These are phyloP conservation scores for Paramyrothecium sp. DNA, from an alignment of 2,329 filamentous ascomycete species.

Conservation along the genomic window DNA sequence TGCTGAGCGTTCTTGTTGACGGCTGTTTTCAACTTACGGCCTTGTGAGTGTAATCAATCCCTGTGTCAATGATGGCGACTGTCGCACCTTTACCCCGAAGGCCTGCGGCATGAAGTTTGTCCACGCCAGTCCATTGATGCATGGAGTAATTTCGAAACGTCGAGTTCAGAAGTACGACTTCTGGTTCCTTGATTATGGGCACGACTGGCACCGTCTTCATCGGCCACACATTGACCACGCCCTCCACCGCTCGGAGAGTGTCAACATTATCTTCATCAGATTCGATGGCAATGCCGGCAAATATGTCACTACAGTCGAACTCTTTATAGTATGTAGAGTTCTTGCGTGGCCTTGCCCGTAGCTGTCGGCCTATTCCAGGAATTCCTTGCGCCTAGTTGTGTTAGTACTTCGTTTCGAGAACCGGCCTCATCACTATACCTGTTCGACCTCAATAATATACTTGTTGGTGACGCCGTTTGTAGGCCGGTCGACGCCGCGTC, in stretches of 20 bases:
- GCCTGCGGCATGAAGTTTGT: constrained; percentile 33
- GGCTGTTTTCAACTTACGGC: constrained; percentile 24
- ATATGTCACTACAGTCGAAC: constrained; percentile 33
- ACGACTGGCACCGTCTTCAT: constrained; percentile 19
- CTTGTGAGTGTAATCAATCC: constrained; percentile 36
- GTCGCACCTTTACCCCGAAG: constrained; percentile 34
- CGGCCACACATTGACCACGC: constrained; percentile 36
- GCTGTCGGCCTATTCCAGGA: constrained; percentile 16
- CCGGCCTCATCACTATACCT: not conserved
- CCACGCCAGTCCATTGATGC: constrained; percentile 38
- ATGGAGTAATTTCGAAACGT: constrained; percentile 25
- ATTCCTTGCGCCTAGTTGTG: constrained; percentile 10
- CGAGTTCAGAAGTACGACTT: not conserved
- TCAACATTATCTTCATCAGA: constrained; percentile 28
- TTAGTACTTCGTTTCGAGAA: not conserved
- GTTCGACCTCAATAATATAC: constrained; percentile 20
- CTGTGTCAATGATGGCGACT: constrained; percentile 38
- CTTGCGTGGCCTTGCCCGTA: constrained; percentile 13
- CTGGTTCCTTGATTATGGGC: constrained; percentile 1
- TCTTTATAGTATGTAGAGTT: constrained; percentile 19
- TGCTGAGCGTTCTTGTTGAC: not conserved
- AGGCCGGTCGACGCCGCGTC: not conserved
- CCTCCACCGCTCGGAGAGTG: constrained; percentile 25
- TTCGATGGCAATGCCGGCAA: constrained; percentile 32
- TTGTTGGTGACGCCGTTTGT: constrained; percentile 13